Evolutionary conservation across 352 stramenopile genomes (phyloP).

Genomic region (Albugo laibachii): DNA sequence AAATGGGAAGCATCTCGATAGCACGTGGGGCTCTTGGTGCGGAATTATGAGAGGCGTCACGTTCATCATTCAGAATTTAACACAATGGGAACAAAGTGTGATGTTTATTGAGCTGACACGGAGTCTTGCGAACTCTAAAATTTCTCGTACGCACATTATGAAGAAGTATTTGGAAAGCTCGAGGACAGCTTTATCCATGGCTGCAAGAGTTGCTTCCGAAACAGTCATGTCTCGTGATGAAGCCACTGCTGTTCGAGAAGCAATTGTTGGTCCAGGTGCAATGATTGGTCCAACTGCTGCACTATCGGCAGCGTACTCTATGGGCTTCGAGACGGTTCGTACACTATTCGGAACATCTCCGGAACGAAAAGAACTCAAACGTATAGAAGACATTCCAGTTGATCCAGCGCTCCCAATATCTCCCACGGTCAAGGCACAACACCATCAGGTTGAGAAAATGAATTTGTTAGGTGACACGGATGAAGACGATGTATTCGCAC

Average conservation of each 20-base stretch:
- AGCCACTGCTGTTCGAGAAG: slow-evolving; percentile 41
- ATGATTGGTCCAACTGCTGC: slow-evolving; percentile 55
- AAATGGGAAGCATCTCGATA: too few species aligned
- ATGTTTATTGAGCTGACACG: slow-evolving; percentile 46
- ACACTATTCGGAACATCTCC: slow-evolving; percentile 24
- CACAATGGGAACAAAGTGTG: slow-evolving; percentile 36
- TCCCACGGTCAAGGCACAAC: too few species aligned
- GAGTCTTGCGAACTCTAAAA: slow-evolving; percentile 31
- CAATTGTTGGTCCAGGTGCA: slow-evolving; percentile 33
- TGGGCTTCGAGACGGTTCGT: slow-evolving; percentile 50
- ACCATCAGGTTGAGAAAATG: too few species aligned
- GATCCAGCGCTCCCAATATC: neutral
- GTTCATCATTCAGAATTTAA: slow-evolving; percentile 17
- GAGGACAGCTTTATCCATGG: slow-evolving; percentile 20
- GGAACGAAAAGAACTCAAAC: neutral
- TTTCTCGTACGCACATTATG: slow-evolving; percentile 27
- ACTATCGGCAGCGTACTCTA: slow-evolving; percentile 47
- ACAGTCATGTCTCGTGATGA: slow-evolving; percentile 44
- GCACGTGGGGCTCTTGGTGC: too few species aligned
- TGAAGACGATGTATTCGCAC: slow-evolving; percentile 35
- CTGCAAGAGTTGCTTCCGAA: slow-evolving; percentile 20
- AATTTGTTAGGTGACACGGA: slow-evolving; percentile 1
- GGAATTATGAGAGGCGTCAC: slow-evolving; percentile 17
- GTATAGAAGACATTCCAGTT: neutral
- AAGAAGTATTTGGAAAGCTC: slow-evolving; percentile 43